Conservation (phyloP, 1,139 yeast species). For the Lodderomyces oxycetoniae region DNA sequence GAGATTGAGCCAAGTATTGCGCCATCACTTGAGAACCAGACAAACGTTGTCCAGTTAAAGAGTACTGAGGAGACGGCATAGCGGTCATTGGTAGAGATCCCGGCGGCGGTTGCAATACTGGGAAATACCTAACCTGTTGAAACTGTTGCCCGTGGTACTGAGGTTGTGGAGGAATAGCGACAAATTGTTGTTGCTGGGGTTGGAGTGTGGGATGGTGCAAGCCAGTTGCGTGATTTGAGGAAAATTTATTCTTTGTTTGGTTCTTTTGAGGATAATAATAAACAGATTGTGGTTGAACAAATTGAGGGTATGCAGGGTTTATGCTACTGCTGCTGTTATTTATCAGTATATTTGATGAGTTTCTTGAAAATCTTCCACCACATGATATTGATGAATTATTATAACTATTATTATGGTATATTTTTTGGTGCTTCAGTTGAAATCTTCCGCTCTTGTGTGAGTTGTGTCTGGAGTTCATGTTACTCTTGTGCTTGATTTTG, state of each 20-base stretch:
- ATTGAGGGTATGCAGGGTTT: slow-evolving; percentile 17
- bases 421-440: slow-evolving; percentile 11
- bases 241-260: too few relatives aligned
- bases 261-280: slow-evolving; percentile 13
- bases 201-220: slow-evolving; percentile 2
- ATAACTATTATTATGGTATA: slow-evolving; percentile 12
- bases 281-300: slow-evolving; percentile 17
- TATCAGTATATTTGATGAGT: slow-evolving; percentile 25
- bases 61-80: slow-evolving; percentile 1
- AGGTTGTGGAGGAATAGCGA: slow-evolving; percentile 6
- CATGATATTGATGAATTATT: slow-evolving; percentile 10
- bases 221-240: too few relatives aligned
- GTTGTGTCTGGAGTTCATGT: slow-evolving; percentile 12
- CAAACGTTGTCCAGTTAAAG: slow-evolving; percentile 1
- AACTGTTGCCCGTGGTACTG: slow-evolving; percentile 4
- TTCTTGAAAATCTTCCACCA: slow-evolving; percentile 16
- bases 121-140: slow-evolving; percentile 6
- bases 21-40: slow-evolving; percentile 59
- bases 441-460: slow-evolving; percentile 10
- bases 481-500: slow-evolving; percentile 5
- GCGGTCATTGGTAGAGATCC: slow-evolving; percentile 4
- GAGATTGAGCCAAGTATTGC: slow-evolving; percentile 68
- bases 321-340: slow-evolving; percentile 12
- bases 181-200: slow-evolving; percentile 7
- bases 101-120: slow-evolving; percentile 4